Conservation (phyloP, 1,284 basidiomycete genomes). For the Mrakiaceae sp. region DNA sequence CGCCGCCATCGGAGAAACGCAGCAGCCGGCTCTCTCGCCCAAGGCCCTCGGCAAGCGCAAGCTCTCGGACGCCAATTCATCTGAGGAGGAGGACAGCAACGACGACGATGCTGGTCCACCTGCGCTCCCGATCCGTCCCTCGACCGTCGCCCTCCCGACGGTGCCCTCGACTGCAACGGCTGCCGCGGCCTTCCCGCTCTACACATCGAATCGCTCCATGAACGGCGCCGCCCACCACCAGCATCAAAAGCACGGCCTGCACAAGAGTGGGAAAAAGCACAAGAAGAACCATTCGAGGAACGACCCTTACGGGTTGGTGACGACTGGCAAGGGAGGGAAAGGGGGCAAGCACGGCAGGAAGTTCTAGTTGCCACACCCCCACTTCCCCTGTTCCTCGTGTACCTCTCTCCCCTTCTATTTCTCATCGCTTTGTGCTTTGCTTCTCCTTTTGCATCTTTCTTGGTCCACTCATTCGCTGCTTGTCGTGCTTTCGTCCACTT, state of each 20-base stretch:
- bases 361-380: too few relatives aligned
- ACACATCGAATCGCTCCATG: background rate
- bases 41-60: background rate
- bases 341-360: background rate
- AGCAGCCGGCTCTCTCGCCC: background rate
- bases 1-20: background rate
- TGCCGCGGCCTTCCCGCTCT: background rate
- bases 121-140: background rate
- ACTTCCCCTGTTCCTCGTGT: too few relatives aligned
- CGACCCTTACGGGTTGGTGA: background rate
- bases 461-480: too few relatives aligned
- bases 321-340: background rate
- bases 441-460: too few relatives aligned
- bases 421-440: too few relatives aligned
- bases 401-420: too few relatives aligned
- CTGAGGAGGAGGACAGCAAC: background rate
- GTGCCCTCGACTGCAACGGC: background rate
- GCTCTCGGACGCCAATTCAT: background rate
- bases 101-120: background rate
- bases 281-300: background rate
- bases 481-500: too few relatives aligned
- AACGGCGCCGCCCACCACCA: background rate
- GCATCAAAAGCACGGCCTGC: background rate
- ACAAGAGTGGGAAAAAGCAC: background rate
- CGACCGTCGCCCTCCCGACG: background rate